Conservation (phyloP, 2,329 filamentous ascomycete genomes). For the Hypoxylon sp. region DNA sequence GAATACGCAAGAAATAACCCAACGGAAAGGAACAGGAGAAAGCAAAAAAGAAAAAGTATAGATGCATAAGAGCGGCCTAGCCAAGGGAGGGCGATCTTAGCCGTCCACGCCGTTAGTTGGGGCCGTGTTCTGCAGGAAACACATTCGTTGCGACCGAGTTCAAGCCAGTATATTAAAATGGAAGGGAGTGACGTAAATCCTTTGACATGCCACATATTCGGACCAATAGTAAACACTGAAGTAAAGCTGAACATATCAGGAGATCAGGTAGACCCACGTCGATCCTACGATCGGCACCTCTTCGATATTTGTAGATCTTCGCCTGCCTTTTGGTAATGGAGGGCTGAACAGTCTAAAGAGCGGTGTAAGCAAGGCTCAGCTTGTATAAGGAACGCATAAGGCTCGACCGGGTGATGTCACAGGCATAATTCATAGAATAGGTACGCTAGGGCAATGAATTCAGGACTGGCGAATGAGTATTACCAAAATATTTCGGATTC, state of each 20-base stretch:
- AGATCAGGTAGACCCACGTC: too few species aligned
- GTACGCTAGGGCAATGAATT: too few species aligned
- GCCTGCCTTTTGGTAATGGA: background rate
- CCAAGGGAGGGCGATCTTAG: background rate
- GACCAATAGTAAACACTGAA: background rate
- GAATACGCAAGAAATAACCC: too few species aligned
- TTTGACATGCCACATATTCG: background rate
- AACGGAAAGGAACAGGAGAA: too few species aligned
- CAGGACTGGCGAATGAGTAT: too few species aligned
- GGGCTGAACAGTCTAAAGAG: background rate
- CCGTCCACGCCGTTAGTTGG: background rate
- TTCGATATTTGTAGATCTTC: background rate
- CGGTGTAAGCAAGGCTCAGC: background rate
- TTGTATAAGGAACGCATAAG: background rate
- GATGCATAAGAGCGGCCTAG: too few species aligned
- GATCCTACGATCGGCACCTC: background rate
- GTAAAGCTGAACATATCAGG: background rate
- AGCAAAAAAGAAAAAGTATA: too few species aligned
- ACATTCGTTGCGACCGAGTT: background rate
- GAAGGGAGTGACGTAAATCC: background rate
- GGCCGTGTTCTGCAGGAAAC: background rate
- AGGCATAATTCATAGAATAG: background rate
- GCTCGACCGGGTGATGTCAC: background rate
- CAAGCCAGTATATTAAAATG: background rate
- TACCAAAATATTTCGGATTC: too few species aligned